Evolutionary conservation across 768 basidiomycete genomes (phyloP).

Genomic region (Candolleomyces eurysporus): DNA sequence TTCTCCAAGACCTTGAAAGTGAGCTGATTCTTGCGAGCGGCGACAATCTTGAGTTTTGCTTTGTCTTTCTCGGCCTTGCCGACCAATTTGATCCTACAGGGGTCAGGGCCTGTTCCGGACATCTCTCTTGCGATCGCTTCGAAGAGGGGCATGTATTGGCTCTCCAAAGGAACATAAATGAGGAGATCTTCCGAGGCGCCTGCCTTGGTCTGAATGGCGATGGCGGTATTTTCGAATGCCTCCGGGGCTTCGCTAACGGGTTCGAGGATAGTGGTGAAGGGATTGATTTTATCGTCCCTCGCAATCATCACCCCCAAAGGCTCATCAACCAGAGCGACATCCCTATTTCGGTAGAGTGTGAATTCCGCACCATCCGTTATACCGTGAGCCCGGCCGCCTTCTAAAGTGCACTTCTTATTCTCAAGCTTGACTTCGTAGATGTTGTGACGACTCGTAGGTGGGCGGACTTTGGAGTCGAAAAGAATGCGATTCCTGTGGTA

Average conservation of each 20-base stretch:
- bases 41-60: conserved; percentile 18
- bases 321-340: conserved; percentile 16
- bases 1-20: conserved; percentile 20
- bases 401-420: neutral
- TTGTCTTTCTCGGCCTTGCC: conserved; percentile 14
- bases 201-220: conserved; percentile 5
- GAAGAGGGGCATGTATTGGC: neutral
- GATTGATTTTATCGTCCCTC: conserved; percentile 15
- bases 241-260: conserved; percentile 2
- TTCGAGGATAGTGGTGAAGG: conserved; percentile 15
- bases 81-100: conserved; percentile 14
- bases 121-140: neutral
- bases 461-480: conserved; percentile 4
- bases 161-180: neutral
- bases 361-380: conserved; percentile 25
- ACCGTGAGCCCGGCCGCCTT: conserved; percentile 19
- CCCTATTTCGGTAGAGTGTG: conserved; percentile 22
- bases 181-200: neutral
- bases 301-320: conserved; percentile 20
- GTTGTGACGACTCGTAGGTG: neutral
- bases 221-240: conserved; percentile 9
- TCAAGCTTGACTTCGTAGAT: conserved; percentile 3
- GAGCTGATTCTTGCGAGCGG: conserved; percentile 15
- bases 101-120: neutral
- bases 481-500: conserved; percentile 1